Conservation (phyloP, 345 rosid genomes). For the Arabidopsis arenosa region DNA sequence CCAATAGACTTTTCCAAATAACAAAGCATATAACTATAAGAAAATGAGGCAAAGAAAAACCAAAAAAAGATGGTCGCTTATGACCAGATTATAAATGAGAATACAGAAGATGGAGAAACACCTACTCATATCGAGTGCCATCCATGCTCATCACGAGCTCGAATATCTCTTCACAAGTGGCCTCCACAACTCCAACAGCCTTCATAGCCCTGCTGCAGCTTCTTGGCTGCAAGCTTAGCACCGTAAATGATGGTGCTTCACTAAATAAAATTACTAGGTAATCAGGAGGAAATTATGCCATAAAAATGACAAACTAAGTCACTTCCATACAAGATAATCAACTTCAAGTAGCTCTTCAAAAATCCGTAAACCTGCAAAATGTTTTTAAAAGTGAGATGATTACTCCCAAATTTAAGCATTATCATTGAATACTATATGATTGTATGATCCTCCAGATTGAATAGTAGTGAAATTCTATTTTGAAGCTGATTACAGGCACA, state of each 20-base stretch:
- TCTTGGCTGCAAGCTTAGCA: constrained; percentile 77
- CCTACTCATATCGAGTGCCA: constrained; percentile 97
- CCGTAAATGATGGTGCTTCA: constrained; percentile 33
- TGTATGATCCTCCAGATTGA: constrained; percentile 1
- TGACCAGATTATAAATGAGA: constrained; percentile 4
- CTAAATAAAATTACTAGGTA: constrained; percentile 33
- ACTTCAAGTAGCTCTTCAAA: constrained; percentile 99
- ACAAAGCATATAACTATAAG: constrained; percentile 3
- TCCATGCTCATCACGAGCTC: constrained; percentile 99
- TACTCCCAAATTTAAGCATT: constrained; percentile 12
- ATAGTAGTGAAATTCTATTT: background rate
- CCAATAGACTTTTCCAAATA: background rate
- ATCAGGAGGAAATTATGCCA: constrained; percentile 29
- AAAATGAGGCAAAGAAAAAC: constrained; percentile 8
- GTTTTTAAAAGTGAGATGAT: constrained; percentile 16
- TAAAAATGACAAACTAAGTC: constrained; percentile 37
- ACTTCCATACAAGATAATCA: constrained; percentile 86
- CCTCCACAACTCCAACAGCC: constrained; percentile 99
- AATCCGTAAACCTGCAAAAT: constrained; percentile 90
- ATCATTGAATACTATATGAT: background rate
- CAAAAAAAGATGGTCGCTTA: background rate
- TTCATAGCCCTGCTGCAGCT: constrained; percentile 99
- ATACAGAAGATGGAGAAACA: constrained; percentile 48
- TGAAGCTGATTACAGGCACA: background rate
- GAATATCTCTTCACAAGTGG: constrained; percentile 96